Conservation (phyloP, 108 stramenopile genomes). For the Skeletonema potamos region DNA sequence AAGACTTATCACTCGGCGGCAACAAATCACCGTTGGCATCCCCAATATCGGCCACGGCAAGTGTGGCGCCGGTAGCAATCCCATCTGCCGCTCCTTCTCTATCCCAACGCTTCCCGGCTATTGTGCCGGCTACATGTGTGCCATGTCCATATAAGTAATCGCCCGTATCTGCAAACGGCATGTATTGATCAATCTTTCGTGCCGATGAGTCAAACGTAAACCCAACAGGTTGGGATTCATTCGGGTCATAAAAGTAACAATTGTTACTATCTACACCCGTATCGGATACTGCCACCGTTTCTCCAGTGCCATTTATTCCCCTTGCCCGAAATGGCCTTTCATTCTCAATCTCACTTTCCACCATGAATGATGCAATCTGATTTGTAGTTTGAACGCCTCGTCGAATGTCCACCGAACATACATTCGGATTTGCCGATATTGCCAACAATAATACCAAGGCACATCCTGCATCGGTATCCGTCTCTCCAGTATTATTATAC, state of each 20-base stretch:
- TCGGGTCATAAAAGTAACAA: slow-evolving; percentile 47
- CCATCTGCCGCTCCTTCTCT: slow-evolving; percentile 20
- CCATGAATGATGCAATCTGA: slow-evolving; percentile 7
- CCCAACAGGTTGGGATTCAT: background rate
- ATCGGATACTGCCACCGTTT: slow-evolving; percentile 43
- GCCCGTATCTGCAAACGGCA: slow-evolving; percentile 18
- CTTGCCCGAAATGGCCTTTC: slow-evolving; percentile 29
- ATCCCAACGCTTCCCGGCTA: slow-evolving; percentile 34
- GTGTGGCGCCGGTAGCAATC: slow-evolving; percentile 29
- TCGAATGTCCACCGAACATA: slow-evolving; percentile 18
- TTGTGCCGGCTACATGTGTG: slow-evolving; percentile 34
- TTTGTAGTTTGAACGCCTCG: slow-evolving; percentile 1
- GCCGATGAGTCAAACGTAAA: slow-evolving; percentile 2
- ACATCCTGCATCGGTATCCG: slow-evolving; percentile 9
- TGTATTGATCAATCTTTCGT: slow-evolving; percentile 40
- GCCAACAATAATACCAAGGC: slow-evolving; percentile 12
- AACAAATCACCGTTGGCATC: slow-evolving; percentile 12
- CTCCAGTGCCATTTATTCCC: slow-evolving; percentile 44
- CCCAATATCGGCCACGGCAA: slow-evolving; percentile 44
- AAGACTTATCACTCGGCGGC: slow-evolving; percentile 18
- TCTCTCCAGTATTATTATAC: slow-evolving; percentile 24
- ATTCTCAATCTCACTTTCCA: slow-evolving; percentile 33
- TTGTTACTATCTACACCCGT: slow-evolving; percentile 45
- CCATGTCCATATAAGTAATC: slow-evolving; percentile 45
- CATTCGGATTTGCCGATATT: slow-evolving; percentile 12